Evolutionary conservation across 805 yeast species (phyloP).

Genomic region (Tetrapisispora fleetii): DNA sequence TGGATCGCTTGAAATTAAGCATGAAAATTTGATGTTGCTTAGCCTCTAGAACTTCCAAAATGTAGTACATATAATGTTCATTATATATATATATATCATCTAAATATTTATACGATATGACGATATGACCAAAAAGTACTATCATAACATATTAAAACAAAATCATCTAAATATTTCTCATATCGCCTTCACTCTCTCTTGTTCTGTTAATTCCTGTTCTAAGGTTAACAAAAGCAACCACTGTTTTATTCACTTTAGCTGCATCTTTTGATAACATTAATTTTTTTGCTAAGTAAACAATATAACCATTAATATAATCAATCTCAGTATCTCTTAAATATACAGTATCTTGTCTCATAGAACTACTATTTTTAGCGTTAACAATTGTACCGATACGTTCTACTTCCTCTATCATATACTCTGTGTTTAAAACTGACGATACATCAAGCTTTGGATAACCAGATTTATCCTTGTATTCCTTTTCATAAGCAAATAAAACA

Average conservation of each 20-base stretch:
- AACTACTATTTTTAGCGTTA: constrained; percentile 47
- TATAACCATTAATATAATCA: constrained; percentile 74
- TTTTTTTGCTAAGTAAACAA: constrained; percentile 45
- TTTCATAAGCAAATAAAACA: constrained; percentile 23
- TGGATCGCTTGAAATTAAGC: constrained; percentile 12
- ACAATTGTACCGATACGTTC: constrained; percentile 34
- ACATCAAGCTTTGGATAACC: constrained; percentile 24
- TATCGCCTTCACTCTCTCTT: constrained; percentile 9
- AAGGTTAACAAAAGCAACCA: constrained; percentile 28
- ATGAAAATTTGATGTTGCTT: constrained; percentile 3
- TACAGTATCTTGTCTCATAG: constrained; percentile 46
- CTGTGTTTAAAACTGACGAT: constrained; percentile 22
- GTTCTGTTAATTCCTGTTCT: constrained; percentile 23
- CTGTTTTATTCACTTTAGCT: constrained; percentile 26
- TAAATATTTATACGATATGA: neutral
- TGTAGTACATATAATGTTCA: neutral
- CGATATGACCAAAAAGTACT: too few species aligned
- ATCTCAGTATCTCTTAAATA: constrained; percentile 59
- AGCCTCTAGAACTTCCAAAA: neutral
- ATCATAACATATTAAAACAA: neutral
- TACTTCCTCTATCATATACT: constrained; percentile 29
- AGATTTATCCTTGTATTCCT: constrained; percentile 9
- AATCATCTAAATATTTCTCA: neutral
- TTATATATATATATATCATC: neutral
- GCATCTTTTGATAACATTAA: constrained; percentile 26